Base-by-base conservation (phyloP, 2,329 filamentous ascomycete species). In the Neonectria sp. region DNA sequence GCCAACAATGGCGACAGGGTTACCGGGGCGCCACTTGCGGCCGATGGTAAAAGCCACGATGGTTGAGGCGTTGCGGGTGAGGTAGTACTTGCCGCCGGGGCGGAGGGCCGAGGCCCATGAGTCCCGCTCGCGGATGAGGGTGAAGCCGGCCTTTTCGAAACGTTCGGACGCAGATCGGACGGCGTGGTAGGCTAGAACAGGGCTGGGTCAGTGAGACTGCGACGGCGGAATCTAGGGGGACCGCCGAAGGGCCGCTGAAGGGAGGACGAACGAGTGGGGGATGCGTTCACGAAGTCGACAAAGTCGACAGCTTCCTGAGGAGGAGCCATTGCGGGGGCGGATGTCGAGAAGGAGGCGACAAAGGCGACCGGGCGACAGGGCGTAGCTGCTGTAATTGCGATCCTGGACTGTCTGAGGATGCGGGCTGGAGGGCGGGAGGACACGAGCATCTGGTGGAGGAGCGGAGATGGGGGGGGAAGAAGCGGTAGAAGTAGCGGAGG, bases 1-100 rank as follows among this genome's bases (percentile, higher is more conserved):
- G 74, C 95, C 96, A 68, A 99, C 90, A 89, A 98, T 97, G 79
- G 93, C 88, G 71, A 98, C 91, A 9, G 95, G 92, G 80, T 97
- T 97, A 51, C 95, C 95, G 2, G 95, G 91, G 79, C 92, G 92
- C 95, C 95, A 99, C 84, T 93, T 92, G 77, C 90, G 89, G 77
- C 95, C 95, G 76, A 98, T 92, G 69, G 94, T 93, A 82, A 98
- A 98, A 70, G 95, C 95, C 65, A 97, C 90, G 71, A 98, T 93
- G 55, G 95, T 97, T 29, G 95, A 97, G 66, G 90, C 92, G 83
- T 98, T 98, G 72, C 95, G 92, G 55, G 95, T 98, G 77, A 98
- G 89, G 84, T 95, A 98, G 86, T 98, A 98, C 83, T 97, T 98
- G 71, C 95, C 95, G 70, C 95, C 95, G 25, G 95, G 94, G 64